Base-by-base conservation (phyloP, 371 early-diverging fungal species). In the Syncephalastrum sp. region DNA sequence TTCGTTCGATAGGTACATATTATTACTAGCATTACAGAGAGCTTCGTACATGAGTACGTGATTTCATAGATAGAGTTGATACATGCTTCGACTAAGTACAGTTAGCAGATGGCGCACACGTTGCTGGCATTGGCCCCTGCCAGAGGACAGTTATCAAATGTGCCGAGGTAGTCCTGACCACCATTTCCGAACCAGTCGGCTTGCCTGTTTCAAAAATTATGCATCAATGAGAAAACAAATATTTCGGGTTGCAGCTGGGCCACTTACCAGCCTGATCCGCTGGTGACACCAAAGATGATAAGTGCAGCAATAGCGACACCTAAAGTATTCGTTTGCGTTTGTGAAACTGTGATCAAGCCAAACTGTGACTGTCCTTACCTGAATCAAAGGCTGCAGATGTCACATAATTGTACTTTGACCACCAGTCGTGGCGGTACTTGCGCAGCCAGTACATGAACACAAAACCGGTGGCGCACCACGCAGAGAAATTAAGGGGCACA, bases 311-410 rank as follows among this genome's bases (percentile, higher is more conserved):
- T 60, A 8, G 81, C 83, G 10, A 71, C 65, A 23, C 89, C 38
- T 33, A 33, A 33, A 33, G 12, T 10, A 33, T 33, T 10, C 8
- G 38, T 33, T 33, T 33, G 38, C 10, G 10, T 33, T 33, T 33
- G 38, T 33, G 6, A 12, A 33, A 5, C 38, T 1, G n/a, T 33
- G 10, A 33, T 33, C 10, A 33, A 10, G 38, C 10, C 5, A 33
- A 33, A 10, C 7, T 10, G 38, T 29, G 29, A 7, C 12, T 33
- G 2, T 33, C 38, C 38, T 5, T 33, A 33, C 38, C 91, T n/a
- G 87, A 83, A 60, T 90, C 90, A 50, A 90, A 67, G 1, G 86
- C 90, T 5, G 90, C 90, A 6, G 90, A 88, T 6, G 90, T 74
- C 12, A 89, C 77, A 59, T 88, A 90, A 65, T 84, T 87, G 65